phyloP scores from a whole-genome alignment of 192 early-diverging fungal species.

The Coemansia sp. region DNA sequence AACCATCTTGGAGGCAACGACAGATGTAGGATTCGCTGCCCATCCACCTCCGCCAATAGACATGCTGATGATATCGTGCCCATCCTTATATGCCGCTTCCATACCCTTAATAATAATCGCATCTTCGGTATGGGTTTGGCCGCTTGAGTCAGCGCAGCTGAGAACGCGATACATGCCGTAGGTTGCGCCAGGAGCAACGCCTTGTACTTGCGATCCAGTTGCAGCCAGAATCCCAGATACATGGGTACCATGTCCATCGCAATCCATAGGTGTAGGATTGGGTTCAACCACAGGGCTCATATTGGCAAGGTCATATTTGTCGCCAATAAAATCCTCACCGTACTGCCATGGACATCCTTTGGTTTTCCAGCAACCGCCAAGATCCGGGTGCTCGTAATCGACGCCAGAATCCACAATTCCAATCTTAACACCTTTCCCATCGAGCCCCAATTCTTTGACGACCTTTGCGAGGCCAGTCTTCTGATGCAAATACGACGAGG shows the following conservation, averaged over 20 bases:
- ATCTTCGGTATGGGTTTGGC: constrained; percentile 39
- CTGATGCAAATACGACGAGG: constrained; percentile 34
- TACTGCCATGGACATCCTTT: constrained; percentile 56
- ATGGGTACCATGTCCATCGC: constrained; percentile 68
- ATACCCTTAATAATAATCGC: constrained; percentile 62
- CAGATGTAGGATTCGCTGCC: constrained; percentile 53
- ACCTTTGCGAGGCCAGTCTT: constrained; percentile 56
- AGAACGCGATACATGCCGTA: constrained; percentile 66
- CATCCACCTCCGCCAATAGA: constrained; percentile 63
- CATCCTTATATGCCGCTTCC: constrained; percentile 49
- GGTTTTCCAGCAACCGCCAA: constrained; percentile 66
- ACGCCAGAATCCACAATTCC: constrained; percentile 70
- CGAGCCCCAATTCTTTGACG: constrained; percentile 50
- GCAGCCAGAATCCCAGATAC: constrained; percentile 62
- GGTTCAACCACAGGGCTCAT: constrained; percentile 53
- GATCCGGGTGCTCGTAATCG: constrained; percentile 65
- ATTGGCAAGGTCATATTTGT: constrained; percentile 44
- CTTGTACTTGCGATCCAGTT: constrained; percentile 45
- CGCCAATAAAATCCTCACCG: constrained; percentile 68
- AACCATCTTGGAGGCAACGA: constrained; percentile 45
- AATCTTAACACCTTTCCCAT: constrained; percentile 64
- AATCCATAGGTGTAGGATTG: constrained; percentile 53
- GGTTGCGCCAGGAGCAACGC: constrained; percentile 64
- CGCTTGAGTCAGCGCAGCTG: constrained; percentile 53
- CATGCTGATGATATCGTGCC: constrained; percentile 61